Evolutionary conservation across 805 yeast genomes (phyloP).

Genomic region (Candida krabiensis): DNA sequence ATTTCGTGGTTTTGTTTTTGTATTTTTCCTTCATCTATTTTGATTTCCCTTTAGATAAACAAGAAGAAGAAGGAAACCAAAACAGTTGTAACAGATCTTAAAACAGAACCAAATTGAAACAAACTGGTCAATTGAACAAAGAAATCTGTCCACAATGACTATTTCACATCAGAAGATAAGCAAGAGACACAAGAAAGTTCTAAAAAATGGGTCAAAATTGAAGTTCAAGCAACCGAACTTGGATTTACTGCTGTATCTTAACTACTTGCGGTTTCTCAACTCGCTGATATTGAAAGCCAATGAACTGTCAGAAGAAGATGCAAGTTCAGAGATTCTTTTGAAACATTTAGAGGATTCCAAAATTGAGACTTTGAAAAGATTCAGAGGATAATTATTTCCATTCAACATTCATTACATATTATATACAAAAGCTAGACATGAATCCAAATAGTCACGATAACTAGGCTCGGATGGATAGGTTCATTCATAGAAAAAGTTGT

Average conservation of each 20-base stretch:
- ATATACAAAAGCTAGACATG: too few relatives aligned
- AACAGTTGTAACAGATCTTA: too few relatives aligned
- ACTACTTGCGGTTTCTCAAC: constrained; percentile 47
- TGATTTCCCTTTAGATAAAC: too few relatives aligned
- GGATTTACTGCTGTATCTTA: constrained; percentile 41
- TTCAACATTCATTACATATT: too few relatives aligned
- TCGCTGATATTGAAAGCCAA: constrained; percentile 41
- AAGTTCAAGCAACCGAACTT: constrained; percentile 23
- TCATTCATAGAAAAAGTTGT: constrained; percentile 33
- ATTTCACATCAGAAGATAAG: constrained; percentile 17
- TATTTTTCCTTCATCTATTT: too few relatives aligned
- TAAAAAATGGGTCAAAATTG: constrained; percentile 5
- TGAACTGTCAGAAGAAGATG: constrained; percentile 37
- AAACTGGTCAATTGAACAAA: too few relatives aligned
- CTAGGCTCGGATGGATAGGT: too few relatives aligned
- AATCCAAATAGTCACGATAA: too few relatives aligned
- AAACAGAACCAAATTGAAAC: too few relatives aligned
- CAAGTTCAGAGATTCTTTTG: constrained; percentile 42
- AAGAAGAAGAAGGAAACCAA: too few relatives aligned
- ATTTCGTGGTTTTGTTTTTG: too few relatives aligned
- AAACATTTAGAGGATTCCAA: constrained; percentile 38
- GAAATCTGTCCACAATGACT: too few relatives aligned
- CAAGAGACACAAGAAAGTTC: constrained; percentile 13
- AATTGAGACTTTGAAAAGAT: constrained; percentile 23
- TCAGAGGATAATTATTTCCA: constrained; percentile 23